Evolutionary conservation across 352 stramenopile species (phyloP).

Genomic region (Thalassiosira delicatula): DNA sequence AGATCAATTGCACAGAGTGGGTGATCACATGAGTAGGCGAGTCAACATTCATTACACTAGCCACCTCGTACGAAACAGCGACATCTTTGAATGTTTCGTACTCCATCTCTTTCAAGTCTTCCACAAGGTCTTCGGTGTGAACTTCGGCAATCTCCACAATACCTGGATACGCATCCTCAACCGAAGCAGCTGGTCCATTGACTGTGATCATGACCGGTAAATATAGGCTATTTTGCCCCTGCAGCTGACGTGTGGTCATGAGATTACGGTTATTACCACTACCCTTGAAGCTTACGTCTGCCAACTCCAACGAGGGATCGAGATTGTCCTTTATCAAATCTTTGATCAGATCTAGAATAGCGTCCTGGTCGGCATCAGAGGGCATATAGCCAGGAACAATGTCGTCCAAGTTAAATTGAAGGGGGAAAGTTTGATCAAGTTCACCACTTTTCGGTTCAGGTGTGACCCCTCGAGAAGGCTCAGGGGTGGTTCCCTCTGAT

Average conservation of each 20-base stretch:
- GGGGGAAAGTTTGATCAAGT: no score
- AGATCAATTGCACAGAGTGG: conserved; percentile 5
- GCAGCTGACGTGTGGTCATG: no score
- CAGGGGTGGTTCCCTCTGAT: no score
- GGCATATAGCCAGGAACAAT: no score
- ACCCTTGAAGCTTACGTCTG: no score
- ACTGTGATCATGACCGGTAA: conserved; percentile 17
- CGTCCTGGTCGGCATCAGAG: no score
- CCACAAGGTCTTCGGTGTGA: conserved; percentile 3
- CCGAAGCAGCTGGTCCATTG: not conserved
- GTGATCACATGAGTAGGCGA: not conserved
- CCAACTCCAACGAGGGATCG: not conserved
- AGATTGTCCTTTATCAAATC: not conserved
- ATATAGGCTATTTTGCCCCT: not conserved
- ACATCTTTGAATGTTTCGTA: conserved; percentile 20
- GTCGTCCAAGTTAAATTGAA: no score
- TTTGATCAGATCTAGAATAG: no score
- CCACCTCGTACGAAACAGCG: not conserved
- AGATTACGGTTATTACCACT: no score
- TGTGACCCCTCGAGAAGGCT: no score
- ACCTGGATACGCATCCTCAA: not conserved
- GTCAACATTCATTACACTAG: no score
- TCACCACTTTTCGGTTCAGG: no score
- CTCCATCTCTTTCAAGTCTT: conserved; percentile 9
- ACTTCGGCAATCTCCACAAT: conserved; percentile 8